Evolutionary conservation across 2,329 filamentous ascomycete genomes (phyloP).

Genomic region (Pseudogymnoascus sp.): DNA sequence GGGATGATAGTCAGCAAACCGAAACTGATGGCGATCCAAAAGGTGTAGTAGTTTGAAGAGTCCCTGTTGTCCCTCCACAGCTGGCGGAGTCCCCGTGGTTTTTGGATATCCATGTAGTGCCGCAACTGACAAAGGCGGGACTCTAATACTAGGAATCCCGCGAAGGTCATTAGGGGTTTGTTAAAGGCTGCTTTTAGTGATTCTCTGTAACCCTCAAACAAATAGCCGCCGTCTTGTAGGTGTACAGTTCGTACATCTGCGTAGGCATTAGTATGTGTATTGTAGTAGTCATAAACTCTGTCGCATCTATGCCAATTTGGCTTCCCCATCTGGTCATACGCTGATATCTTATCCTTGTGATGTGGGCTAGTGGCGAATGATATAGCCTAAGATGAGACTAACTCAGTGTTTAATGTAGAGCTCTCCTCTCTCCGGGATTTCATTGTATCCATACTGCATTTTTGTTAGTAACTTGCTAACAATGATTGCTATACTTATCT

Average conservation of each 20-base stretch:
- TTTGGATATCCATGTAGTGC: not conserved
- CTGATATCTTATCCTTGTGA: not conserved
- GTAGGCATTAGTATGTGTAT: not conserved
- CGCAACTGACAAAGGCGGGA: not conserved
- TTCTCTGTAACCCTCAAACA: too few relatives aligned
- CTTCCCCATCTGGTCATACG: not conserved
- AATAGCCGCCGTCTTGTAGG: too few relatives aligned
- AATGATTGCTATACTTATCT: too few relatives aligned
- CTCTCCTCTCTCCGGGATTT: not conserved
- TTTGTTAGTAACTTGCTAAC: not conserved
- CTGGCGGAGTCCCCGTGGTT: not conserved
- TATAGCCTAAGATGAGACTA: not conserved
- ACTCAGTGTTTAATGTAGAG: not conserved
- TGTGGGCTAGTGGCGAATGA: not conserved
- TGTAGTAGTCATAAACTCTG: not conserved
- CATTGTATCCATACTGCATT: not conserved
- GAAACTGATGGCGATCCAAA: not conserved
- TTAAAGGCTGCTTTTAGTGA: not conserved
- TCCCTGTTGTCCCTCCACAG: not conserved
- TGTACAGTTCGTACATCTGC: too few relatives aligned
- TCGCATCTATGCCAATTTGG: not conserved
- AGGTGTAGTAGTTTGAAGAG: not conserved
- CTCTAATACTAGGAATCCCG: not conserved
- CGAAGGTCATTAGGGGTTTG: not conserved
- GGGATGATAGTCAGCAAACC: not conserved